Conservation (phyloP, 1,284 basidiomycete species). For the Ustilago sp. region DNA sequence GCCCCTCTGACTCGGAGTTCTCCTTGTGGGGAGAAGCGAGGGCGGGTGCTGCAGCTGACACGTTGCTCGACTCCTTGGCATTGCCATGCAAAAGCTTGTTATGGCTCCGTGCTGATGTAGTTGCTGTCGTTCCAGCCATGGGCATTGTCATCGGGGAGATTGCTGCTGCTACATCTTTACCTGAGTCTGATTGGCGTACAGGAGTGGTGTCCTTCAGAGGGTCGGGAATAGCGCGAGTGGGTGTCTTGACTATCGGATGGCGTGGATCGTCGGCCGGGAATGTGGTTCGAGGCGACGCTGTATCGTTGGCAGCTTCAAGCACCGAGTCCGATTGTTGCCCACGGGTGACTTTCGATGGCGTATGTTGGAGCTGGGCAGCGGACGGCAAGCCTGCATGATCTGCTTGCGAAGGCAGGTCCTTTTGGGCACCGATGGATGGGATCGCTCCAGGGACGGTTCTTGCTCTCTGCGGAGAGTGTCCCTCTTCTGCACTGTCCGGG, state of each 20-base stretch:
- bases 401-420: slow-evolving; percentile 20
- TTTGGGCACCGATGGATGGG: slow-evolving; percentile 13
- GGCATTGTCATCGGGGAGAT: slow-evolving; percentile 17
- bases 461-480: slow-evolving; percentile 30
- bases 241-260: slow-evolving; percentile 30
- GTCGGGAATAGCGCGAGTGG: slow-evolving; percentile 26
- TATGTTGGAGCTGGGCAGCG: neutral
- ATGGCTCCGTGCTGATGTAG: slow-evolving; percentile 2
- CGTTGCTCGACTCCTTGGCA: neutral
- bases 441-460: slow-evolving; percentile 39
- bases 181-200: slow-evolving; percentile 1
- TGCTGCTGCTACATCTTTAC: neutral
- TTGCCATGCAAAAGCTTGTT: slow-evolving; percentile 26
- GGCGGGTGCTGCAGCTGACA: neutral
- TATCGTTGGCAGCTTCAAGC: slow-evolving; percentile 2
- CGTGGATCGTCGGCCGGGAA: slow-evolving; percentile 27
- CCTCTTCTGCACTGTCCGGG: slow-evolving; percentile 16
- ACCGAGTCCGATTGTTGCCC: slow-evolving; percentile 30
- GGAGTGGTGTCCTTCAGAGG: slow-evolving; percentile 29
- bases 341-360: neutral
- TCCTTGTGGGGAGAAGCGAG: neutral
- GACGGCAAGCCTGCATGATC: slow-evolving; percentile 14
- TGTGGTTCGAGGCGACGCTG: neutral
- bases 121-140: slow-evolving; percentile 6
- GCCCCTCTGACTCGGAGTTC: slow-evolving; percentile 7